Conservation (phyloP, 371 early-diverging fungal species). For the Mucor sp. region DNA sequence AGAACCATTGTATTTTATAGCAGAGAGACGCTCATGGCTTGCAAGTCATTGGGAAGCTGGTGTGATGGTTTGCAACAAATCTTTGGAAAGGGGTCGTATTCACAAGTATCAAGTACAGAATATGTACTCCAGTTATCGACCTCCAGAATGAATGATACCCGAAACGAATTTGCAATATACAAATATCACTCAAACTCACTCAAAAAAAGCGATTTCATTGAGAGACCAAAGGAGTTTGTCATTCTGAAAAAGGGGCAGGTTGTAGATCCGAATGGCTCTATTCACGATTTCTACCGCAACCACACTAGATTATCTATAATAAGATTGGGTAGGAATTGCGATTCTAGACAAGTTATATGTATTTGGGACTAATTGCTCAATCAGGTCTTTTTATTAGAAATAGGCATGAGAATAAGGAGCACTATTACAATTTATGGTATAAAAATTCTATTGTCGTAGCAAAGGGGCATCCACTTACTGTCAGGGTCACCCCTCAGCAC, state of each 20-base stretch:
- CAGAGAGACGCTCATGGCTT: not conserved
- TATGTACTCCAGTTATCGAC: not conserved
- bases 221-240: not conserved
- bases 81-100: not conserved
- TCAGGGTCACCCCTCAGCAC: no score
- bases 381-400: not conserved
- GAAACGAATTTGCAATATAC: not conserved
- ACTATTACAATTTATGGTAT: no score
- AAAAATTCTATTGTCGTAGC: no score
- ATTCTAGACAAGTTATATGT: not conserved
- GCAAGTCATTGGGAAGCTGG: not conserved
- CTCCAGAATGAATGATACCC: not conserved
- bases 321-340: not conserved
- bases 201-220: not conserved
- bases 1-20: not conserved
- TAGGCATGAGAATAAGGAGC: not conserved
- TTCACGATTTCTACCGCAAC: not conserved
- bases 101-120: not conserved
- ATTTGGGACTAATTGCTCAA: not conserved
- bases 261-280: not conserved
- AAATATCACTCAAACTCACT: not conserved
- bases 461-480: not conserved
- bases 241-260: not conserved
- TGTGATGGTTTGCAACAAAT: not conserved
- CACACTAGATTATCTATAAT: not conserved